A percentile compares a stretch with the other conserved stretches of the same genome.
Conservation (phyloP, 179 eudicot species). For the Silene vulgaris region DNA sequence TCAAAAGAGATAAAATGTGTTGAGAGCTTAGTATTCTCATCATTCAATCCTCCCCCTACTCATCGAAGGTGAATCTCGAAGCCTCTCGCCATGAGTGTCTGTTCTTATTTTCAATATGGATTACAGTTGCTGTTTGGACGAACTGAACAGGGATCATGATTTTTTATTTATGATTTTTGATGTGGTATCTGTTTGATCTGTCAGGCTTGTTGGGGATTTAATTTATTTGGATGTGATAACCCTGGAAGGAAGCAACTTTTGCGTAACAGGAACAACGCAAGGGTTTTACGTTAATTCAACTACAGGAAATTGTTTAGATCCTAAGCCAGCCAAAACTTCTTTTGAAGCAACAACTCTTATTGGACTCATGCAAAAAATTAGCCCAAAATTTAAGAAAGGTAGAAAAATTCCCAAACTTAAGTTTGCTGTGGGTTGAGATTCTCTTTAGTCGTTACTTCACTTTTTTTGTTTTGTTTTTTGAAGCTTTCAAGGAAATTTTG, state of each 20-base stretch:
- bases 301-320: slow-evolving; percentile 55
- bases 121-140: slow-evolving; percentile 5
- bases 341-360: slow-evolving; percentile 76
- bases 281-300: slow-evolving; percentile 81
- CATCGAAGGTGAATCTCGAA: slow-evolving; percentile 59
- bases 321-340: slow-evolving; percentile 60
- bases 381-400: slow-evolving; percentile 95
- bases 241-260: slow-evolving; percentile 67
- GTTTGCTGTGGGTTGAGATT: not conserved
- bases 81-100: not conserved
- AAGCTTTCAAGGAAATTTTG: slow-evolving; percentile 84
- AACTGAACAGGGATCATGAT: not conserved
- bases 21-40: slow-evolving; percentile 79
- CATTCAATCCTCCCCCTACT: slow-evolving; percentile 94
- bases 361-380: slow-evolving; percentile 82
- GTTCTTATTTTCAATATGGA: not conserved
- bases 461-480: slow-evolving; percentile 25
- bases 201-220: slow-evolving; percentile 93
- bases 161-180: not conserved
- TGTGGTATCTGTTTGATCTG: not conserved
- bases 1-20: slow-evolving; percentile 75
- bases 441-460: not conserved
- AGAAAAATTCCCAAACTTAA: slow-evolving; percentile 10
- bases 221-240: slow-evolving; percentile 84
- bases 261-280: slow-evolving; percentile 83